Evolutionary conservation across 768 basidiomycete genomes (phyloP), one percentile per base, ranked within the genome.

Genomic region (Asterophora lycoperdoides): DNA sequence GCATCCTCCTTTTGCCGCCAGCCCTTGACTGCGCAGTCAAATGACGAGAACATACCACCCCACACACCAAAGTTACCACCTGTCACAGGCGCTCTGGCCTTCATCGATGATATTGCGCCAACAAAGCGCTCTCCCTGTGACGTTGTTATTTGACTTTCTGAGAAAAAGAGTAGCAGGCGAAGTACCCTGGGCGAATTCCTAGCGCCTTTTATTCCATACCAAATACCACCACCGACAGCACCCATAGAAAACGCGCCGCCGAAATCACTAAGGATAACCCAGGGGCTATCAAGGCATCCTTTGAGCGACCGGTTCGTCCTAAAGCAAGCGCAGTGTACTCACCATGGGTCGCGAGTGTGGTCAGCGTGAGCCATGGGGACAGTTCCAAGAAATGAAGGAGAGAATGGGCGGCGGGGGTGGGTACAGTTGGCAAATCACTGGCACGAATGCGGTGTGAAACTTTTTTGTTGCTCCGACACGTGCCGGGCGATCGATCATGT

Each of bases 211-310:
- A 97, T 93, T 48, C 93, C 92, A 70, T 97, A 93, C 95, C 95
- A 98, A 63, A 97, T 92, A 56, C 89, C 93, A 62, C 95, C 95
- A 60, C 95, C 95, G 47, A 98, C 85, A 30, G 93, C 92, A 66
- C 94, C 94, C 94, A 97, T 97, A 14, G 94, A 82, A 69, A 96
- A 95, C 10, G 94, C 93, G 53, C 93, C 94, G 52, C 95, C 94
- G 68, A 94, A 95, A 74, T 98, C 95, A 75, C 91, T 96, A 60
- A 97, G 84, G 64, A 97, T 89, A 44, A 97, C 94, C 92, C 93
- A 97, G 60, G 95, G 95, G 71, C 95, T 97, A 60, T 40, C 44
- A 41, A 11, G 39, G 19, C 36, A 34, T 41, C 41, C 17, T 45
- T 11, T 14, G 28, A 17, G 35, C 23, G 23, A 23, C 23, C 23